Evolutionary conservation across 225 moss, liverwort and hornwort genomes (phyloP).

Genomic region (Physcomitrium patens): DNA sequence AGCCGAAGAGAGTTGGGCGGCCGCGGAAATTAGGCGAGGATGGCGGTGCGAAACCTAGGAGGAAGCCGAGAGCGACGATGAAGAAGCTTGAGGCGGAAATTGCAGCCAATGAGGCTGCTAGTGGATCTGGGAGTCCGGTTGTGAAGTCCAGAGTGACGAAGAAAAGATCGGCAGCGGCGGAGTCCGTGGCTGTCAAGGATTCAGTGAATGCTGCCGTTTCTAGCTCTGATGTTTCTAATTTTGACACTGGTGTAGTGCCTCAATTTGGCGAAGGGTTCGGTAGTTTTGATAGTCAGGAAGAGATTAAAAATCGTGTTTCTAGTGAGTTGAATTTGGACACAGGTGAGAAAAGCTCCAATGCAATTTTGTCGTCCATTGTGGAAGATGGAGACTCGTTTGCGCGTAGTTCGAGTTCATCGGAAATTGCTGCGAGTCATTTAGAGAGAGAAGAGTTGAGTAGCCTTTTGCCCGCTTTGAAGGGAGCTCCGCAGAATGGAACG

Average conservation of each 20-base stretch:
- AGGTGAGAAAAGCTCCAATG: conserved; percentile 40
- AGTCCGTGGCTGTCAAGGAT: neutral
- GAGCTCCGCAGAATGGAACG: neutral
- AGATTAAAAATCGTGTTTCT: conserved; percentile 12
- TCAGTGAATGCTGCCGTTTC: neutral
- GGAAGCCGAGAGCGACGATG: conserved; percentile 47
- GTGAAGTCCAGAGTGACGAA: conserved; percentile 30
- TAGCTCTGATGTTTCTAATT: conserved; percentile 13
- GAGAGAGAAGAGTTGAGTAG: conserved; percentile 7
- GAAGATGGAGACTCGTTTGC: conserved; percentile 24
- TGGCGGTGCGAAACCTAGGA: conserved; percentile 33
- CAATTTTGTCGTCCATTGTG: conserved; percentile 42
- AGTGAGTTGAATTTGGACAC: conserved; percentile 20
- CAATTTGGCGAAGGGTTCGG: neutral
- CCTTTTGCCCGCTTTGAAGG: conserved; percentile 16
- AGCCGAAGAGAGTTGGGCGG: conserved; percentile 36
- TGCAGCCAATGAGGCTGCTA: conserved; percentile 41
- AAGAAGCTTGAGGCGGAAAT: conserved; percentile 56
- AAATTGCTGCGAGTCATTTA: neutral
- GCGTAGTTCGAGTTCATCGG: neutral
- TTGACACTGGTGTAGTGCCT: conserved; percentile 12
- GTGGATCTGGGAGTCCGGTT: conserved; percentile 1
- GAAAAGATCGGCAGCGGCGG: conserved; percentile 27
- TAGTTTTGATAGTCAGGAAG: conserved; percentile 18
- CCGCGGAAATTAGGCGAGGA: conserved; percentile 27